phyloP scores from a whole-genome alignment of 345 rosid species.

The Combretum micranthum region DNA sequence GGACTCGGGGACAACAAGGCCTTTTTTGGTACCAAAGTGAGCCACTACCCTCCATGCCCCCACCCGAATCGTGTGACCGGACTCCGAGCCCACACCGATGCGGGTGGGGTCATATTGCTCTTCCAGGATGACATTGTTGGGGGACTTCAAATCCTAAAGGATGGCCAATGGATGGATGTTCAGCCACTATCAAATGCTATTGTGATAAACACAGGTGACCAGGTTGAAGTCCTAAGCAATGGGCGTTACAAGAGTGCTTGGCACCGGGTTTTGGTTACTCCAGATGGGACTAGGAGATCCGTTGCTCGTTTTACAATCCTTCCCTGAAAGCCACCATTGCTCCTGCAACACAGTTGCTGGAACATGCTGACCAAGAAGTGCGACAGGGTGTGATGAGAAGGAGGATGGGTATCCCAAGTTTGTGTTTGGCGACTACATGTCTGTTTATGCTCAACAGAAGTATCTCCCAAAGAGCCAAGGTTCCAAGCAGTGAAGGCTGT shows the following conservation, averaged over 20 bases:
- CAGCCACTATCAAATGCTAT: conserved; percentile 66
- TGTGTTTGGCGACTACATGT: conserved; percentile 92
- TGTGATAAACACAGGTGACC: conserved; percentile 89
- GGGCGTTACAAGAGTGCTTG: conserved; percentile 83
- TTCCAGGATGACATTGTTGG: conserved; percentile 77
- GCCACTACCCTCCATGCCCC: conserved; percentile 96
- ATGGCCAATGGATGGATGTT: conserved; percentile 76
- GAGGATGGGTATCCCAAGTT: conserved; percentile 47
- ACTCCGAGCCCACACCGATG: conserved; percentile 90
- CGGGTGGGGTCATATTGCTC: conserved; percentile 84
- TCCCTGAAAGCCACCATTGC: conserved; percentile 68
- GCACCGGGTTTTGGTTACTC: conserved; percentile 62
- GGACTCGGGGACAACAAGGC: conserved; percentile 16
- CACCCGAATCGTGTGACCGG: conserved; percentile 60
- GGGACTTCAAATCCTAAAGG: conserved; percentile 85
- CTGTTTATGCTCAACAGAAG: conserved; percentile 80
- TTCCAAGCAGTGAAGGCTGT: conserved; percentile 58
- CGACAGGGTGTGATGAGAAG: conserved; percentile 1
- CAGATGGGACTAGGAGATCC: conserved; percentile 62
- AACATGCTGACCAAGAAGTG: conserved; percentile 15
- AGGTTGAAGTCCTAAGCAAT: conserved; percentile 83
- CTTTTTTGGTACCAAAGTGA: conserved; percentile 32
- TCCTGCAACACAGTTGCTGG: conserved; percentile 41
- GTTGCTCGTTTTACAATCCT: conserved; percentile 91
- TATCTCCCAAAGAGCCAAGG: conserved; percentile 80